These are phyloP conservation scores for Saccharata proteae DNA, from an alignment of 2,329 filamentous ascomycete genomes.

Conservation along the genomic window DNA sequence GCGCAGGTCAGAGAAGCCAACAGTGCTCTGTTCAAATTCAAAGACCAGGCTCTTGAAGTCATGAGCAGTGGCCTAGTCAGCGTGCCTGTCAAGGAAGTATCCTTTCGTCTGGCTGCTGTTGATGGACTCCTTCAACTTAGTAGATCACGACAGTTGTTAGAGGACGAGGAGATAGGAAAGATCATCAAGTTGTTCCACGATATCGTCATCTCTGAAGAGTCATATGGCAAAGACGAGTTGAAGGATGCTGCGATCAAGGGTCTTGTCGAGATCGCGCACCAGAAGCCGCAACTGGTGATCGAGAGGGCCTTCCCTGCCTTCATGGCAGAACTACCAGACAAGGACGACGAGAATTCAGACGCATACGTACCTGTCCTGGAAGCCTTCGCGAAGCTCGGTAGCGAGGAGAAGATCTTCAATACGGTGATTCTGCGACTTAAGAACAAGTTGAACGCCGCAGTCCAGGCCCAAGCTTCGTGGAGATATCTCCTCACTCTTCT, in stretches of 20 bases:
- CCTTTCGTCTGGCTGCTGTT: conserved; percentile 34
- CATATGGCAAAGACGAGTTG: conserved; percentile 43
- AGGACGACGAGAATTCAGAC: conserved; percentile 32
- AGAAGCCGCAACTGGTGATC: conserved; percentile 50
- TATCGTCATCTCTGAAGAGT: conserved; percentile 47
- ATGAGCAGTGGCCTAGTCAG: conserved; percentile 31
- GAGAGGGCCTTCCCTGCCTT: conserved; percentile 55
- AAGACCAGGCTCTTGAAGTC: conserved; percentile 28
- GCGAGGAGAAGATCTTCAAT: conserved; percentile 50
- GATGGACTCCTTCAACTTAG: conserved; percentile 32
- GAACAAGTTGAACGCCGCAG: conserved; percentile 48
- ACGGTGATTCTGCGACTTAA: conserved; percentile 50
- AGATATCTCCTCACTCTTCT: conserved; percentile 48
- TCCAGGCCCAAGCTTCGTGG: conserved; percentile 38
- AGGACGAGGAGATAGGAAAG: conserved; percentile 30
- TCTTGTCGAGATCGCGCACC: conserved; percentile 48
- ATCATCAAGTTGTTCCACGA: conserved; percentile 50
- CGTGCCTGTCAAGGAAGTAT: conserved; percentile 36
- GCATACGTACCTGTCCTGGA: conserved; percentile 47
- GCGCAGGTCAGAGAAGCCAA: conserved; percentile 13
- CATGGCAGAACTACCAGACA: conserved; percentile 50
- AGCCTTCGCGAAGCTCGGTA: conserved; percentile 51
- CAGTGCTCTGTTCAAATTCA: conserved; percentile 29
- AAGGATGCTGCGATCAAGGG: conserved; percentile 46
- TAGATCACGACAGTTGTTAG: conserved; percentile 28